Evolutionary conservation across 1,284 basidiomycete genomes (phyloP).

Genomic region (Microbotryum scabiosae): DNA sequence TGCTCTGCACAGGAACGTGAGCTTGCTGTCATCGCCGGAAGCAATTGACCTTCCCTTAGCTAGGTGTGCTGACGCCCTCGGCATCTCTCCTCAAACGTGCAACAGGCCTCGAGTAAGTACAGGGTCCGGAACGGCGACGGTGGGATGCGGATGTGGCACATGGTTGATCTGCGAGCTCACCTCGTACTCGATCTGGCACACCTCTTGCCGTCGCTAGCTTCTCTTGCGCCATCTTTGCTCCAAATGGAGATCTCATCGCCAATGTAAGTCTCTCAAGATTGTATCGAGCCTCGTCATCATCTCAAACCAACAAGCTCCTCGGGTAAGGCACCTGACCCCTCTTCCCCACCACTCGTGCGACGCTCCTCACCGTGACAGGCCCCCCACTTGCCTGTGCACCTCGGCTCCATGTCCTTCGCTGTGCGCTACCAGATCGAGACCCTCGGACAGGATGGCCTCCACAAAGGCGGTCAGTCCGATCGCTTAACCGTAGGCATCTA

Average conservation of each 20-base stretch:
- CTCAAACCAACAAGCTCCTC: not conserved
- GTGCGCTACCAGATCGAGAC: slow-evolving; percentile 43
- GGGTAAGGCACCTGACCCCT: no score
- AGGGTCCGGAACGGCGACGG: no score
- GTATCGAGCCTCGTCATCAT: slow-evolving; percentile 43
- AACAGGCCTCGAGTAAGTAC: no score
- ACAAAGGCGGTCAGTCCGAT: slow-evolving; percentile 74
- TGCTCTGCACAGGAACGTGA: not conserved
- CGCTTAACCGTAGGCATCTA: slow-evolving; percentile 5
- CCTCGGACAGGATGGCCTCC: slow-evolving; percentile 46
- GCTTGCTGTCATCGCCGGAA: not conserved
- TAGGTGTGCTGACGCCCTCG: not conserved
- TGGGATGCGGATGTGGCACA: no score
- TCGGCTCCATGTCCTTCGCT: slow-evolving; percentile 45
- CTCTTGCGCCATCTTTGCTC: slow-evolving; percentile 73
- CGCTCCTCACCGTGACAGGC: not conserved
- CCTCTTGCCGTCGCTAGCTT: slow-evolving; percentile 30
- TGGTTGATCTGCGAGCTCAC: no score
- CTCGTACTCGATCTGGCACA: no score
- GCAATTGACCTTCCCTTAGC: not conserved
- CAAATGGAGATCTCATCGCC: slow-evolving; percentile 80
- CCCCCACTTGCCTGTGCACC: slow-evolving; percentile 44
- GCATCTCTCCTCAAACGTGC: slow-evolving; percentile 13
- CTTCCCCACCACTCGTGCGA: no score
- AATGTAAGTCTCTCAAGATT: slow-evolving; percentile 50